These are phyloP conservation scores for Cladochytrium replicatum DNA, from an alignment of 192 early-diverging fungal genomes.

Conservation along the genomic window DNA sequence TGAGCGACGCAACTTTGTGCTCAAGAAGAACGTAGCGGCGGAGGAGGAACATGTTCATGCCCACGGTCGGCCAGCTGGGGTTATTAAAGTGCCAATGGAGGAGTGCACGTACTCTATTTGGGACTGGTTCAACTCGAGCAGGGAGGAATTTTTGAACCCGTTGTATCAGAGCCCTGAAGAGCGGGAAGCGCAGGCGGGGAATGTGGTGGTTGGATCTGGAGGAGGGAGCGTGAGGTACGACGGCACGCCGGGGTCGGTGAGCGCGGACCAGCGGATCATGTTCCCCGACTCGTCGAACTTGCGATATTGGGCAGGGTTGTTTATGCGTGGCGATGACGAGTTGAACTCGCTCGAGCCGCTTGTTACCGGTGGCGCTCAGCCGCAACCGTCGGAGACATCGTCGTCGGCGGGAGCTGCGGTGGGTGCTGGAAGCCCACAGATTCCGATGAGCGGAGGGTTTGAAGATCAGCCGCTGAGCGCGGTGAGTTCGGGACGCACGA, in stretches of 20 bases:
- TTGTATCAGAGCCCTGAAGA: slow-evolving; percentile 43
- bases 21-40: slow-evolving; percentile 24
- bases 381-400: too few relatives aligned
- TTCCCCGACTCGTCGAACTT: slow-evolving; percentile 52
- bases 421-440: too few relatives aligned
- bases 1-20: too few relatives aligned
- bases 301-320: slow-evolving; percentile 68
- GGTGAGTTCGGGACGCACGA: too few relatives aligned
- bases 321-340: slow-evolving; percentile 49
- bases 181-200: not conserved
- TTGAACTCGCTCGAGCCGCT: too few relatives aligned
- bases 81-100: slow-evolving; percentile 3
- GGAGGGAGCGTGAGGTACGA: not conserved
- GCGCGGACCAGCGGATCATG: slow-evolving; percentile 47
- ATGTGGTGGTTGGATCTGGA: slow-evolving; percentile 24
- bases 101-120: slow-evolving; percentile 60
- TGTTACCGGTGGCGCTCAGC: too few relatives aligned
- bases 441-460: too few relatives aligned
- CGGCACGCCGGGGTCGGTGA: slow-evolving; percentile 9
- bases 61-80: not conserved
- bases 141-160: slow-evolving; percentile 47
- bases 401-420: too few relatives aligned
- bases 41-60: slow-evolving; percentile 5
- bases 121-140: slow-evolving; percentile 61
- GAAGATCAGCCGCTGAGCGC: too few relatives aligned